Conservation (phyloP, 768 basidiomycete genomes). For the Psilocybe cyanescens region DNA sequence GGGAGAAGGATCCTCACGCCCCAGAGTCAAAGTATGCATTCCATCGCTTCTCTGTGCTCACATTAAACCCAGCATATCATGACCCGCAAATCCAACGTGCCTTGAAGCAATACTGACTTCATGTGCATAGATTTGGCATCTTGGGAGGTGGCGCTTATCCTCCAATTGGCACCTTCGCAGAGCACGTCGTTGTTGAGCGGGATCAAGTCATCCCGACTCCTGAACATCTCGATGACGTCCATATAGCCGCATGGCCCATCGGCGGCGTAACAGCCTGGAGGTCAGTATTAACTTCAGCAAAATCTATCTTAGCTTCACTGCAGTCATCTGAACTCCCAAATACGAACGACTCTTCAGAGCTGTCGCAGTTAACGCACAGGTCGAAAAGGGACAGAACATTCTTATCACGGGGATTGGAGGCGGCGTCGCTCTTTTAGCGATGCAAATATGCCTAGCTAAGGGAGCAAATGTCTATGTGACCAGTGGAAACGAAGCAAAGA, state of each 20-base stretch:
- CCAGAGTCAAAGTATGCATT: constrained; percentile 64
- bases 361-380: constrained; percentile 63
- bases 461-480: constrained; percentile 87
- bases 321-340: not conserved
- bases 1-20: constrained; percentile 64
- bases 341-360: constrained; percentile 46
- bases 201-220: constrained; percentile 70
- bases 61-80: constrained; percentile 5
- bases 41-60: not conserved
- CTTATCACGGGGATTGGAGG: constrained; percentile 86
- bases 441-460: constrained; percentile 76
- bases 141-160: constrained; percentile 62
- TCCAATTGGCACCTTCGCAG: constrained; percentile 71
- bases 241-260: constrained; percentile 78
- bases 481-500: constrained; percentile 70
- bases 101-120: constrained; percentile 2
- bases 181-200: constrained; percentile 76
- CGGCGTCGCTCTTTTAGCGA: constrained; percentile 77
- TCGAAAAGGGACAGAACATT: constrained; percentile 67
- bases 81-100: not conserved
- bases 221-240: constrained; percentile 65
- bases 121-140: constrained; percentile 55
- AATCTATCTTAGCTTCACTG: not conserved
- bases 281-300: constrained; percentile 38
- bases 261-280: constrained; percentile 86